Percentiles rank a stretch among this genome's conserved stretches.
These are phyloP conservation scores for Oemleria cerasiformis DNA, from an alignment of 306 rosid species.

Conservation along the genomic window DNA sequence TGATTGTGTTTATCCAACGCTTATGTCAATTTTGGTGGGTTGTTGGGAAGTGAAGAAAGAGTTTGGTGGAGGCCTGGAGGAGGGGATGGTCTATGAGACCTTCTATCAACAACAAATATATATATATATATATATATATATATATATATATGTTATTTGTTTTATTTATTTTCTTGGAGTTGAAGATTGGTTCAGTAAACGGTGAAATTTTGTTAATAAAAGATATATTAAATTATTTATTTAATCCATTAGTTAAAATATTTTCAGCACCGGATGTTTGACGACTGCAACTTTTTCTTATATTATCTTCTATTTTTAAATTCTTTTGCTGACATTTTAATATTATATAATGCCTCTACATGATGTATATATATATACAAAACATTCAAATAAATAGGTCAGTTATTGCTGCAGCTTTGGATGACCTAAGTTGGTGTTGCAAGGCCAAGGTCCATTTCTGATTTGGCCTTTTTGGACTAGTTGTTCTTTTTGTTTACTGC, in stretches of 20 bases:
- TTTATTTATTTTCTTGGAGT: conserved; percentile 20
- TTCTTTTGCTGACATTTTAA: conserved; percentile 3
- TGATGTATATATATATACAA: background rate
- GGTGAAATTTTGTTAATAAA: conserved; percentile 13
- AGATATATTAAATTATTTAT: background rate
- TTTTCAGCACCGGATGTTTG: conserved; percentile 8
- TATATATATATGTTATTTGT: no score
- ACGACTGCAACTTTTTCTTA: background rate
- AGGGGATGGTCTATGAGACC: conserved; percentile 3
- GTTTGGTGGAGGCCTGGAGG: conserved; percentile 27
- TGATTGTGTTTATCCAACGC: background rate
- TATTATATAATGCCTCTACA: background rate
- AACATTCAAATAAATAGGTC: background rate
- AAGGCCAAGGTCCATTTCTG: no score
- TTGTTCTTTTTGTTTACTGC: no score
- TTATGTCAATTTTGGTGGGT: conserved; percentile 13
- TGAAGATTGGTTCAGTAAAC: conserved; percentile 26
- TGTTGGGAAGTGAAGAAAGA: background rate
- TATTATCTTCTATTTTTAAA: background rate
- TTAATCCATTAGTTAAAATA: no score
- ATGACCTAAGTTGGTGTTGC: no score
- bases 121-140: no score
- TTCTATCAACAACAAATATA: background rate
- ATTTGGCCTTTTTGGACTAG: no score
- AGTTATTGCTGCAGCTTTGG: no score